A percentile compares a stretch with the other conserved stretches of the same genome.
Evolutionary conservation across 192 early-diverging fungal species (phyloP).

Genomic region (Allomyces macrogynus): DNA sequence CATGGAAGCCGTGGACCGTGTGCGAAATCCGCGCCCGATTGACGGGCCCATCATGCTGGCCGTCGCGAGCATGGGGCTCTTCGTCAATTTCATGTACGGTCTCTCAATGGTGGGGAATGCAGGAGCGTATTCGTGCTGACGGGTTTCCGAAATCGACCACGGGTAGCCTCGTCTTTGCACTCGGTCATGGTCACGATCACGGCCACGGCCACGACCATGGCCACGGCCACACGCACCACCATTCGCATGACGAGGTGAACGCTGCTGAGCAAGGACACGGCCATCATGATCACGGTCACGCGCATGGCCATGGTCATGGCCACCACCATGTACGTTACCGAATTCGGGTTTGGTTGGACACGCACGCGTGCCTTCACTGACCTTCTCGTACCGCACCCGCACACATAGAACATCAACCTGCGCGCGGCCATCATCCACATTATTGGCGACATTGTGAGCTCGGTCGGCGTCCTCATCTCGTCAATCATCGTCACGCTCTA

Average conservation of each 20-base stretch:
- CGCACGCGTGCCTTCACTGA: too few relatives aligned
- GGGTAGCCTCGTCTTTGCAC: slow-evolving; percentile 25
- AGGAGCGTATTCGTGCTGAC: not conserved
- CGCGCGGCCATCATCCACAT: slow-evolving; percentile 13
- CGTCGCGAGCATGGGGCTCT: slow-evolving; percentile 50
- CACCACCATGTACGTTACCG: slow-evolving; percentile 6
- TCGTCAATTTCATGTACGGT: slow-evolving; percentile 48
- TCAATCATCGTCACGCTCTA: slow-evolving; percentile 40
- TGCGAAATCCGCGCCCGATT: slow-evolving; percentile 36
- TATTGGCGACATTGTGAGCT: slow-evolving; percentile 19
- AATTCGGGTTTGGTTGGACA: too few relatives aligned
- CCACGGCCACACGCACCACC: slow-evolving; percentile 10
- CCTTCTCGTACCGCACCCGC: too few relatives aligned
- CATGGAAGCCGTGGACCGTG: slow-evolving; percentile 43
- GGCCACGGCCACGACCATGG: slow-evolving; percentile 8
- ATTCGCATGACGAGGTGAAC: slow-evolving; percentile 8
- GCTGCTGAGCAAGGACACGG: slow-evolving; percentile 16
- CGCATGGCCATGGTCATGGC: slow-evolving; percentile 22
- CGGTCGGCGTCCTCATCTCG: slow-evolving; percentile 52
- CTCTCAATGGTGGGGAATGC: not conserved
- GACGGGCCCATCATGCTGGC: slow-evolving; percentile 48
- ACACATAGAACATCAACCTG: slow-evolving; percentile 33
- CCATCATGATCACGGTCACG: slow-evolving; percentile 11
- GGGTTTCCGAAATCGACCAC: slow-evolving; percentile 12
- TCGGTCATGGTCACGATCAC: slow-evolving; percentile 34